Evolutionary conservation across 2,329 filamentous ascomycete genomes (phyloP), one percentile per base, ranked within the genome.

Genomic region (Diaporthe destruens): DNA sequence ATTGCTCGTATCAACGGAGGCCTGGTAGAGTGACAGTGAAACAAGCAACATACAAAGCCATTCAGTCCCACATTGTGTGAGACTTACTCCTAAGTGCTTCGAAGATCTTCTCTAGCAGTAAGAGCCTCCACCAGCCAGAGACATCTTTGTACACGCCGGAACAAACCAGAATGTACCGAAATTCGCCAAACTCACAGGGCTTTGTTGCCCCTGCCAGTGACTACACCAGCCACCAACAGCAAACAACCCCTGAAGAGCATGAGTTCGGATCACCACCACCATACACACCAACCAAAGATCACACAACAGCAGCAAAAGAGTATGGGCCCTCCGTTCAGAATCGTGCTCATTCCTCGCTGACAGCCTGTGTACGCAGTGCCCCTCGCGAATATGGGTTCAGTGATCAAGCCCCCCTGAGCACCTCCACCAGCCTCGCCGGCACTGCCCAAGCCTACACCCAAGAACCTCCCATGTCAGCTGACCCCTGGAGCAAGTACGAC

Each of bases 251-350:
- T 3, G 12, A 8, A 16, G 51, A 23, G 7, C 42, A 61, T 25
- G 71, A 55, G 16, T 23, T 67, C 3, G 42, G 54, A 1, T 36
- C 57, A n/a, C 72, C 70, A 16, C 72, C 61, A 11, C 57, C 71
- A 11, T 74, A 72, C 72, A 71, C 57, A 25, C 9, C 66, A 47
- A 42, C n/a, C 6, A 36, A 23, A 16, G 20, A 49, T 20, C 9
- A 53, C 2, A 6, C n/a, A 29, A 8, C 25, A 12, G 2, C 23
- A 11, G 9, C 36, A 18, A 23, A 32, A n/a, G 2, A 6, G 12
- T 51, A 14, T 0, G 32, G n/a, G 12, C 3, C 0, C 14, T 42
- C 18, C 12, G 6, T 42, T 42, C 39, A 42, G 3, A 16, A 2
- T 18, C 6, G 2, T 18, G 16, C 14, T 20, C 4, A 3, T 34